Evolutionary conservation across 2,329 filamentous ascomycete genomes (phyloP), one percentile per base, ranked within the genome.

Genomic region (Nannizziopsis arthrosporioides): DNA sequence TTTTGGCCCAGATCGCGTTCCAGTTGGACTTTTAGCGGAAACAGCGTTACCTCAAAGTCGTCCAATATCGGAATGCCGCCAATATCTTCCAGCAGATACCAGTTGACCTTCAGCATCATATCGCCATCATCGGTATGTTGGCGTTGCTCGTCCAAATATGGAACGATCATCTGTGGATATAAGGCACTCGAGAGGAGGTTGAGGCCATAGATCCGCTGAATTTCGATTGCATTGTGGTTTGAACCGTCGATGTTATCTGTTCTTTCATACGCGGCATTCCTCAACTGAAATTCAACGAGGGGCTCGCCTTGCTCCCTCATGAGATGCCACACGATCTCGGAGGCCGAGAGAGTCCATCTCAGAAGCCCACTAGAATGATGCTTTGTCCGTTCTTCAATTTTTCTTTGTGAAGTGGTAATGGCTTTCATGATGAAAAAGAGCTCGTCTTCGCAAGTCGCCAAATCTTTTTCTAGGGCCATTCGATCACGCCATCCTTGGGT

Each of bases 361-460:
- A 98, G 67, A 36, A 95, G 72, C 5, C 88, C 88, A 51, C 79
- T 89, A 49, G 81, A 83, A 54, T 87, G 78, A 5, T 80, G 78
- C 43, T 79, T 73, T 34, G 68, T 67, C 41, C 77, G 77, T 51
- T 94, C 87, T 44, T 84, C 80, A 54, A 80, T 81, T 62, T 89
- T 92, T 51, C 88, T 77, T 66, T 98, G 92, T 4, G 90, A 93
- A 2, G 88, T 93, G 1, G 92, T 98, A 62, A 98, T 98, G 35
- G 92, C 93, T 60, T 98, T 96, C 92, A 98, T 96, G 73, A 98
- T 85, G 69, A 98, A 98, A 74, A 98, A 99, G 7, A 99, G 69
- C 65, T 99, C 93, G 59, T 98, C 92, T 63, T 96, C 92, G 59
- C 87, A 95, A 15, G 80, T 80, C 8, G 86, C 79, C 44, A 98